A percentile compares a stretch with the other conserved stretches of the same genome.
Evolutionary conservation across 345 rosid species (phyloP).

Genomic region (Citrus reticulata): DNA sequence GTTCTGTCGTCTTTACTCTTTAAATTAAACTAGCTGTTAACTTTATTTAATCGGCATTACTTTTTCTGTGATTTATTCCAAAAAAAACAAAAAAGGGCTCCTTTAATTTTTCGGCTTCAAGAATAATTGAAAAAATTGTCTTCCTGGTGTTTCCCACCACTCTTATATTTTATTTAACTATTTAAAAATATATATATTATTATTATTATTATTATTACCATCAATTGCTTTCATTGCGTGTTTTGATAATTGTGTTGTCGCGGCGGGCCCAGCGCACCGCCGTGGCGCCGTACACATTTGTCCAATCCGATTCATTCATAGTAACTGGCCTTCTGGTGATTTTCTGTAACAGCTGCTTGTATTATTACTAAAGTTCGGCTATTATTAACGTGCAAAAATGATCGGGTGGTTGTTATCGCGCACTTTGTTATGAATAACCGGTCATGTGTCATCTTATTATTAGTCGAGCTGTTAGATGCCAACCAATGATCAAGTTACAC

Average conservation of each 20-base stretch:
- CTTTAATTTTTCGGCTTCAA: neutral
- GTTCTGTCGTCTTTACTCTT: slow-evolving; percentile 13
- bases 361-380: no score
- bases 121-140: neutral
- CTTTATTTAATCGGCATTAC: neutral
- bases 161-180: neutral
- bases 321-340: no score
- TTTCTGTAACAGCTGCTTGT: no score
- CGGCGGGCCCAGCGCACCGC: slow-evolving; percentile 28
- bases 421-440: no score
- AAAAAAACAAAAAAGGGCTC: neutral
- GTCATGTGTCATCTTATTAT: no score
- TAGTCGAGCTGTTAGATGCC: no score
- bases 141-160: slow-evolving; percentile 6
- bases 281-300: slow-evolving; percentile 7
- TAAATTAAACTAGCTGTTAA: neutral
- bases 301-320: neutral
- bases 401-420: no score
- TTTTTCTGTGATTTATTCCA: neutral
- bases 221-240: slow-evolving; percentile 8
- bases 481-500: no score
- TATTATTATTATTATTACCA: neutral
- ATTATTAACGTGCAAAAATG: no score
- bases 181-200: no score
- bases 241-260: slow-evolving; percentile 27